Percentiles rank a stretch among this genome's conserved stretches.
These are phyloP conservation scores for Amphirosellinia nigrospora DNA, from an alignment of 495 filamentous ascomycete genomes.

Conservation along the genomic window DNA sequence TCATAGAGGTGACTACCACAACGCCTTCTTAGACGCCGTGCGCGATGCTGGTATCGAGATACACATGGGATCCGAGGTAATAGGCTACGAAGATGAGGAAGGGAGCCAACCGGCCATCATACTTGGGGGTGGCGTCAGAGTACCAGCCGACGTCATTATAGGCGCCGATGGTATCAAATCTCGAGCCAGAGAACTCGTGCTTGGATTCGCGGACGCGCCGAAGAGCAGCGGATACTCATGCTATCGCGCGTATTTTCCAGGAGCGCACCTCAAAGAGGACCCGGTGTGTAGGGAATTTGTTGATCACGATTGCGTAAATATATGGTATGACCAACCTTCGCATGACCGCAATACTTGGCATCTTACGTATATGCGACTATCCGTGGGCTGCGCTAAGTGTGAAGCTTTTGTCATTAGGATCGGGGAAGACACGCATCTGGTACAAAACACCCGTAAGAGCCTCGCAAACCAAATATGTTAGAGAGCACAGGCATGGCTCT, in stretches of 20 bases:
- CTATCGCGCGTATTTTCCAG: conserved; percentile 56
- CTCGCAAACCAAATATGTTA: background rate
- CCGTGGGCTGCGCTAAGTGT: background rate
- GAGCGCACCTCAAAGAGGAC: conserved; percentile 49
- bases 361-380: background rate
- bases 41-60: conserved; percentile 55
- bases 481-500: background rate
- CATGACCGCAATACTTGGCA: background rate
- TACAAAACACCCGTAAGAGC: conserved; percentile 49
- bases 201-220: conserved; percentile 54
- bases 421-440: conserved; percentile 55
- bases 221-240: conserved; percentile 57
- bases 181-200: conserved; percentile 49
- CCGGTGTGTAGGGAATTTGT: conserved; percentile 52
- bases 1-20: conserved; percentile 60
- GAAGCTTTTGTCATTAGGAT: conserved; percentile 37
- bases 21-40: conserved; percentile 57
- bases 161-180: conserved; percentile 56
- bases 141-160: conserved; percentile 39
- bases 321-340: conserved; percentile 41
- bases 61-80: conserved; percentile 54
- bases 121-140: conserved; percentile 45
- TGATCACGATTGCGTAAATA: conserved; percentile 57
- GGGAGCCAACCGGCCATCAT: conserved; percentile 43
- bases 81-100: conserved; percentile 50